Evolutionary conservation across 2,329 filamentous ascomycete genomes (phyloP), one percentile per base, ranked within the genome.

Genomic region (Paraphaeosphaeria sporulosa): DNA sequence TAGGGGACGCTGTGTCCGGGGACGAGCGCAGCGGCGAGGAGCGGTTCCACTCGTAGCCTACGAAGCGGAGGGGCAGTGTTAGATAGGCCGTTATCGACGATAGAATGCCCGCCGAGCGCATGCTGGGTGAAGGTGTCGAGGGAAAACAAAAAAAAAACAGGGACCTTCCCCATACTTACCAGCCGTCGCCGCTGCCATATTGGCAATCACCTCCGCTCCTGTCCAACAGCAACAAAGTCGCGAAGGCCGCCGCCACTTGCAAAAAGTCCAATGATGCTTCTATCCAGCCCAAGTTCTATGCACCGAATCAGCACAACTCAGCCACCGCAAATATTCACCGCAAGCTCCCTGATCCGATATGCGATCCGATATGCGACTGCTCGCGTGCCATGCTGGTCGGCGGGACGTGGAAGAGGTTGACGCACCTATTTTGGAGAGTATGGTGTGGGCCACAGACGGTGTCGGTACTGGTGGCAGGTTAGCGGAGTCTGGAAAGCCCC

Each of bases 1-100:
- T 84, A 61, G 91, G 88, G 61, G 93, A 95, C 65, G 89, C 85
- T 60, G 90, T 90, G 83, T 97, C 93, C 66, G 88, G 83, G 43
- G 75, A 76, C 62, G 74, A 76, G 68, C 75, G 71, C 66, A 78
- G 68, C 69, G 76, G 71, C 70, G 76, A 78, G 57, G 75, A 78
- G 67, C 70, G 74, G 65, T 72, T 73, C 76, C 76, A 78, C 69
- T 78, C 76, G 71, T 79, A 79, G 68, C 75, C 77, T 79, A 71
- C 67, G 60, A 63, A 68, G 55, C 65, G 61, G 62, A 76, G 60
- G 64, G 76, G 68, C 63, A 66, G 67, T 63, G 75, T 77, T 67
- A 75, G 73, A 72, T 71, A 73, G 57, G 64, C 64, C 59, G 61
- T 70, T 58, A 73, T 64, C 65, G 66, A 63, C 64, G 62, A 64